Base-by-base conservation (phyloP, 768 basidiomycete species). In the Xerocomus brunneocitrinus region DNA sequence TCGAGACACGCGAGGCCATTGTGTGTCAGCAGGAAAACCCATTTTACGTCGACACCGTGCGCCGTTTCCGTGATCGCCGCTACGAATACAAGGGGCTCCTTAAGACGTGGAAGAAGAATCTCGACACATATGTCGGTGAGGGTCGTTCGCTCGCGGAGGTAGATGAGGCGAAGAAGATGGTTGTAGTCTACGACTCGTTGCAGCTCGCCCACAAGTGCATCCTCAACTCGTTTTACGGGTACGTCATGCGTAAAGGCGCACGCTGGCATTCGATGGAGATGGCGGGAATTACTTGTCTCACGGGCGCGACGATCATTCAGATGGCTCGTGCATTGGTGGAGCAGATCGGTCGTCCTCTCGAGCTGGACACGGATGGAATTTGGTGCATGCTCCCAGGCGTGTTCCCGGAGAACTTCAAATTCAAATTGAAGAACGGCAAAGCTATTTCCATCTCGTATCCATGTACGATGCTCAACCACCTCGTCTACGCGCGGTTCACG, bases 221-320 rank as follows among this genome's bases (percentile, higher is more conserved):
- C 67, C 82, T 99, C 59, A 99, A 99, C 76, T 98, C 97, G 3
- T 99, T 99, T 79, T 99, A 99, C 67, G 97, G 97, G 34, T 99
- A 99, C 62, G 95, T 99, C 67, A 98, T 98, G 97, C 85, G 97
- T 38, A 98, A 99, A 68, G 97, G 97, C 49, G 97, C 97, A 16
- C 78, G 97, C 30, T 99, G 97, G 97, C 95, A 98, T 69, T 98
- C 95, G 28, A 98, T 99, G 97, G 97, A 99, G 75, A 99, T 99
- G 97, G 97, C 97, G 1, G 97, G 97, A 7, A 98, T 99, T 57
- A 98, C 97, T 10, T 99, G 97, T 73, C 76, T 98, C 49, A 98
- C 97, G 0, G 97, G 97, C 38, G 94, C 97, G 19, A 91, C 84
- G 6, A 98, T 99, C 74, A 98, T 99, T 61, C 95, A 99, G 68